Conservation (phyloP, 495 filamentous ascomycete species). For the Cercophora samala region DNA sequence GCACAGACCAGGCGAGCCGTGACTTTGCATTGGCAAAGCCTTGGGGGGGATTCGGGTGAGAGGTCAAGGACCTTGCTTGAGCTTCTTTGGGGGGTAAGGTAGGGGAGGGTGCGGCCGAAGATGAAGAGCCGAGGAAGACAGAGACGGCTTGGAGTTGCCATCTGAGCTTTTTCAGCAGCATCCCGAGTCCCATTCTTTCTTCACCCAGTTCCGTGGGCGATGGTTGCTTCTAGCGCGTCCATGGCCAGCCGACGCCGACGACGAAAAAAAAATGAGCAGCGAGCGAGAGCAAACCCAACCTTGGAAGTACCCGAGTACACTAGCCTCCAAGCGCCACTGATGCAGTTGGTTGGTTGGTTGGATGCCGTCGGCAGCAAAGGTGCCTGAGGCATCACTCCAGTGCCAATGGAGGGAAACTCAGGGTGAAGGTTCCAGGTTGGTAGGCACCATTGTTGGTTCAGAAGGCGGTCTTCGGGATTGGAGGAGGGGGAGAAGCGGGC, state of each 20-base stretch:
- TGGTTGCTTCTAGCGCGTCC: background rate
- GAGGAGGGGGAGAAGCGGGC: background rate
- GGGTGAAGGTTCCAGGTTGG: background rate
- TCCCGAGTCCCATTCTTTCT: background rate
- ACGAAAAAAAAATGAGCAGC: background rate
- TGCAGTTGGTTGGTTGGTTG: background rate
- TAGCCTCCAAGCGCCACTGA: constrained; percentile 1
- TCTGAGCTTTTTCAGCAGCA: background rate
- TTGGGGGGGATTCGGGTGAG: constrained; percentile 6
- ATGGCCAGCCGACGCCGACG: background rate
- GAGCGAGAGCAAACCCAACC: constrained; percentile 1
- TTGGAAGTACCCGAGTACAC: constrained; percentile 1
- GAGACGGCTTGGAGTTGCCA: background rate
- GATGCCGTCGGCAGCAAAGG: background rate
- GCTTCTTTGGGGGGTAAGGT: background rate
- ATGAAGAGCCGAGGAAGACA: background rate
- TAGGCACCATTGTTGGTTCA: constrained; percentile 3
- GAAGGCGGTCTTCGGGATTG: constrained; percentile 10
- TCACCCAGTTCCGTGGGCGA: background rate
- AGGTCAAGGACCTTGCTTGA: background rate
- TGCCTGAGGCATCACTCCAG: background rate
- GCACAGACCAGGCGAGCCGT: constrained; percentile 25
- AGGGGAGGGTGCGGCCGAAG: background rate
- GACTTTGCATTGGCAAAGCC: constrained; percentile 16
- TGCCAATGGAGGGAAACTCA: background rate